Evolutionary conservation across 2,329 filamentous ascomycete genomes (phyloP).

Genomic region (Claviceps capensis): DNA sequence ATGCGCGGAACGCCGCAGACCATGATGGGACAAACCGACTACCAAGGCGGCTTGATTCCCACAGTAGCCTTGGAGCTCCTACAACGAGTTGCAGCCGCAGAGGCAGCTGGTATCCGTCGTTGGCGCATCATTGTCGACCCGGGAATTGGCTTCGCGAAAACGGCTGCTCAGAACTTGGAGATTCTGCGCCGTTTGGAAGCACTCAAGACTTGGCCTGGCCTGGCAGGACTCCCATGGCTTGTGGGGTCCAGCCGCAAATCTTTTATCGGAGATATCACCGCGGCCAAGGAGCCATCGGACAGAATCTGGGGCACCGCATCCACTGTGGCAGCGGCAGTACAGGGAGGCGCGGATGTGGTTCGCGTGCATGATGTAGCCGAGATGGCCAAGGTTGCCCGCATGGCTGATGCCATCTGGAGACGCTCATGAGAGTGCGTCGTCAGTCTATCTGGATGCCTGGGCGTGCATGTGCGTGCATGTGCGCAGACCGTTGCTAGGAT

Average conservation of each 20-base stretch:
- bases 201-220: constrained; percentile 48
- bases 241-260: constrained; percentile 79
- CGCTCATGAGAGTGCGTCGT: neutral
- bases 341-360: constrained; percentile 81
- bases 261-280: constrained; percentile 76
- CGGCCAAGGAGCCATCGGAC: constrained; percentile 54
- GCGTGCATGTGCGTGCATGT: neutral
- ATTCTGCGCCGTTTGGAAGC: constrained; percentile 55
- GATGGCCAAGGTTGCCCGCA: constrained; percentile 72
- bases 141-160: constrained; percentile 89
- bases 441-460: neutral
- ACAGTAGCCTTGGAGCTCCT: constrained; percentile 56
- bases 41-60: constrained; percentile 53
- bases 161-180: constrained; percentile 64
- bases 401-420: constrained; percentile 89
- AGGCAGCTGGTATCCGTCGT: constrained; percentile 67
- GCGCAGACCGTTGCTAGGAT: neutral
- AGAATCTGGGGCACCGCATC: constrained; percentile 78
- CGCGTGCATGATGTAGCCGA: constrained; percentile 81
- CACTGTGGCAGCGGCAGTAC: constrained; percentile 71
- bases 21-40: constrained; percentile 58
- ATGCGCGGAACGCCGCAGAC: constrained; percentile 80
- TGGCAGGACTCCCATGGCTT: constrained; percentile 70
- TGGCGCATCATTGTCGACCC: constrained; percentile 96
- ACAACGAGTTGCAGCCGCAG: constrained; percentile 56